phyloP scores from a whole-genome alignment of 805 yeast species.

The Barnettozyma vustinii region DNA sequence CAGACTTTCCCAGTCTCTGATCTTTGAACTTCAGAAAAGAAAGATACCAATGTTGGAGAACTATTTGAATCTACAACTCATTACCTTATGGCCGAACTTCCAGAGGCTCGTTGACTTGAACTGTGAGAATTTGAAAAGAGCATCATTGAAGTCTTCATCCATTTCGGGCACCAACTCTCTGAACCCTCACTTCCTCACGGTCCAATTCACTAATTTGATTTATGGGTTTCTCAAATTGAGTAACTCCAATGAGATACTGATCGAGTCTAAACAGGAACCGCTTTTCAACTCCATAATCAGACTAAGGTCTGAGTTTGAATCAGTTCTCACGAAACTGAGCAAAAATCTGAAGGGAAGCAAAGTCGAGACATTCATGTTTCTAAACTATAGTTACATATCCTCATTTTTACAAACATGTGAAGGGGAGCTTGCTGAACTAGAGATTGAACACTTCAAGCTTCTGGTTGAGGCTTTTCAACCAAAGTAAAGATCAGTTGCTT shows the following conservation, averaged over 20 bases:
- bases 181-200: conserved; percentile 62
- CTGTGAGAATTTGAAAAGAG: conserved; percentile 59
- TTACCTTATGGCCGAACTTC: conserved; percentile 82
- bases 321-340: conserved; percentile 61
- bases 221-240: conserved; percentile 64
- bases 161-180: conserved; percentile 28
- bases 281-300: conserved; percentile 62
- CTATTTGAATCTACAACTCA: conserved; percentile 58
- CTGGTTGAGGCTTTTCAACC: conserved; percentile 37
- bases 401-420: conserved; percentile 30
- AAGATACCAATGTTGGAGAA: conserved; percentile 67
- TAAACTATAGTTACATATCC: conserved; percentile 34
- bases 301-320: conserved; percentile 75
- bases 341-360: conserved; percentile 41
- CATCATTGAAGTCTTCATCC: conserved; percentile 30
- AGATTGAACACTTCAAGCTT: conserved; percentile 39
- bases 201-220: conserved; percentile 69
- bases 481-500: background rate
- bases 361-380: conserved; percentile 66
- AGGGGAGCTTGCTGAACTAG: conserved; percentile 37
- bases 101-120: conserved; percentile 72
- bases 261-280: conserved; percentile 51
- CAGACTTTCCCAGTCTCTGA: conserved; percentile 60
- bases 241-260: conserved; percentile 25
- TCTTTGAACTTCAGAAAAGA: conserved; percentile 60